Percentiles rank a stretch among this genome's conserved stretches.
Conservation (phyloP, 2,329 filamentous ascomycete genomes). For the Cercospora beticola region DNA sequence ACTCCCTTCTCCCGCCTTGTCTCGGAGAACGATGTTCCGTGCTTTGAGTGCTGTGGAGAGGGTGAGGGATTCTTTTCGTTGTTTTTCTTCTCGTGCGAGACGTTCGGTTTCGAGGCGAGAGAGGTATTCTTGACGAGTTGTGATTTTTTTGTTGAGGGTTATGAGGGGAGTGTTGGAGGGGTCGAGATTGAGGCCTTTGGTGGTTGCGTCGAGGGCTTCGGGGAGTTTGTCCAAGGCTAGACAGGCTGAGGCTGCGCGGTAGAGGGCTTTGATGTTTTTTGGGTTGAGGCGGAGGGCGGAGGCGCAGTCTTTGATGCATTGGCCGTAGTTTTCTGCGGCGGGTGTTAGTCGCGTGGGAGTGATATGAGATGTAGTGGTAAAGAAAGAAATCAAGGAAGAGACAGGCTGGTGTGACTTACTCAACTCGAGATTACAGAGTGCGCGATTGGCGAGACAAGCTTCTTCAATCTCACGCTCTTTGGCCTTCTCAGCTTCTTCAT, state of each 20-base stretch:
- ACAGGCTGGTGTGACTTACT: constrained; percentile 44
- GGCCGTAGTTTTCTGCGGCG: constrained; percentile 73
- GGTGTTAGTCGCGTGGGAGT: not conserved
- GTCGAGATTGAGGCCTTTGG: constrained; percentile 72
- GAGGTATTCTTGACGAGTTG: constrained; percentile 57
- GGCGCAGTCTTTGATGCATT: constrained; percentile 81
- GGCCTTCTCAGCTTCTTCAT: constrained; percentile 59
- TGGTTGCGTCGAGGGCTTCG: constrained; percentile 79
- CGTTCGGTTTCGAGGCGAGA: constrained; percentile 58
- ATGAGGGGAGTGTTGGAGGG: constrained; percentile 66
- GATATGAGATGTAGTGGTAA: not conserved
- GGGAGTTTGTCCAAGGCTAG: constrained; percentile 73
- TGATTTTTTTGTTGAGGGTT: constrained; percentile 62
- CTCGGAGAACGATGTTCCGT: constrained; percentile 63
- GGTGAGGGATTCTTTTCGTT: constrained; percentile 58
- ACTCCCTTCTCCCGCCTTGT: not conserved
- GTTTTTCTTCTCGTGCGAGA: constrained; percentile 55
- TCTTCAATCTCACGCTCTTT: constrained; percentile 68
- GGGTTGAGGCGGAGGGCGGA: constrained; percentile 75
- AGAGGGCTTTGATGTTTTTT: constrained; percentile 84
- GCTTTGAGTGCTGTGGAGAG: constrained; percentile 57
- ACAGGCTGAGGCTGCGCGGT: constrained; percentile 76
- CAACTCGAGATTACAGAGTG: constrained; percentile 83
- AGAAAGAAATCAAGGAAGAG: not conserved
- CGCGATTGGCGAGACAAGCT: constrained; percentile 79